phyloP scores from a whole-genome alignment of 306 rosid genomes.

The Rosa lucieae region DNA sequence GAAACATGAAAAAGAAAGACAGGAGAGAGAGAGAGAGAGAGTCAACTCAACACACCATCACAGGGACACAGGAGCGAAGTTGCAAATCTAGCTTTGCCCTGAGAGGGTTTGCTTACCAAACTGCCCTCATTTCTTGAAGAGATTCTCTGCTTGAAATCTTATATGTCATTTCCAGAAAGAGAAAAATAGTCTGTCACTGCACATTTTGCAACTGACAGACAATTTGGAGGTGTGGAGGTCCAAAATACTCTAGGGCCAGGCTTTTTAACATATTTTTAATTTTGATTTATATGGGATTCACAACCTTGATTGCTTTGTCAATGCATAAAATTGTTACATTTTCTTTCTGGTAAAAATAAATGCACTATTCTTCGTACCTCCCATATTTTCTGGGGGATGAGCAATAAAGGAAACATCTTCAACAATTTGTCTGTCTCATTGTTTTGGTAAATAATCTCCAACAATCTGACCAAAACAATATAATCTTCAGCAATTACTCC shows the following conservation, averaged over 20 bases:
- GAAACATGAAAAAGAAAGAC: conserved; percentile 11
- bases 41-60: conserved; percentile 32
- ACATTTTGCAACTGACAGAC: conserved; percentile 10
- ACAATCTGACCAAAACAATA: background rate
- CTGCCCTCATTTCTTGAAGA: conserved; percentile 29
- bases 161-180: background rate
- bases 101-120: conserved; percentile 39
- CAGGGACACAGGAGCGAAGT: conserved; percentile 22
- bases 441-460: conserved; percentile 2
- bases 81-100: conserved; percentile 42
- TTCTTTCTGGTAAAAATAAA: background rate
- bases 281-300: background rate
- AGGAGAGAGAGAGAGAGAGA: conserved; percentile 26
- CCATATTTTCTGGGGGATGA: background rate
- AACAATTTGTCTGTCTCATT: conserved; percentile 1
- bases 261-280: background rate
- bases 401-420: background rate
- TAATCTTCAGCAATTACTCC: background rate
- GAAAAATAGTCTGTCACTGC: conserved; percentile 20
- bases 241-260: background rate
- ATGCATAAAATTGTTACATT: background rate
- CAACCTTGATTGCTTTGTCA: conserved; percentile 1
- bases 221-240: conserved; percentile 21
- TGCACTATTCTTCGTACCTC: background rate
- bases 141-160: conserved; percentile 9